Base-by-base conservation (phyloP, 73 alveolate species). In the Paramecium bursaria region DNA sequence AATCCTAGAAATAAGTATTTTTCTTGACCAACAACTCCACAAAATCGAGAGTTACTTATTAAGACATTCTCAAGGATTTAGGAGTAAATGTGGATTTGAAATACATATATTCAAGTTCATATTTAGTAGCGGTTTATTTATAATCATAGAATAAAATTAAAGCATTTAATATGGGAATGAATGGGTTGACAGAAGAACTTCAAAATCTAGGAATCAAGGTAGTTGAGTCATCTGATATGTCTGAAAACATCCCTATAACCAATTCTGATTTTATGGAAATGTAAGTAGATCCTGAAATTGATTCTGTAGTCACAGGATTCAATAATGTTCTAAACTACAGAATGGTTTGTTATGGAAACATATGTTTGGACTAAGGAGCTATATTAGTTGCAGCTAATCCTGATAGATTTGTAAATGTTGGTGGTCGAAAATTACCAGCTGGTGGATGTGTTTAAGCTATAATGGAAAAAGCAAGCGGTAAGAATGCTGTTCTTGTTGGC, bases 281-380 rank as follows among this genome's bases (percentile, higher is more conserved):
- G 21, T 80, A 88, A 86, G 75, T 75, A 10, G 95, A 91, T 26
- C 73, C 51, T 19, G 88, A 50, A 10, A 90, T 93, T 29, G 95
- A 80, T 30, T 93, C 94, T 46, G 93, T 93, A 1, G 88, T 93
- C 4, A 91, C 86, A 13, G 98, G 96, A 2, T 74, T 46, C 35
- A 91, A 93, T 57, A 50, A 29, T 26, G 35, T 46, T 14, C 74
- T 91, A 50, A 76, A 60, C 46, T 91, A 88, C 50, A 17, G 85
- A 22, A 89, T 85, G 82, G 55, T 90, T 11, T 57, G 90, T 48
- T 46, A 76, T 35, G 95, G 93, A n/a, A 50, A 89, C 15, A 86
- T 85, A 13, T 93, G 87, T 74, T 21, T 91, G 0, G 80, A 93
- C 77, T 79, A 90, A 47, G 95, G 93, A 14, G 90, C 91, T 11